Percentiles rank a stretch among this genome's conserved stretches.
Conservation (phyloP, 2,329 filamentous ascomycete species). For the Microcera coccophila region DNA sequence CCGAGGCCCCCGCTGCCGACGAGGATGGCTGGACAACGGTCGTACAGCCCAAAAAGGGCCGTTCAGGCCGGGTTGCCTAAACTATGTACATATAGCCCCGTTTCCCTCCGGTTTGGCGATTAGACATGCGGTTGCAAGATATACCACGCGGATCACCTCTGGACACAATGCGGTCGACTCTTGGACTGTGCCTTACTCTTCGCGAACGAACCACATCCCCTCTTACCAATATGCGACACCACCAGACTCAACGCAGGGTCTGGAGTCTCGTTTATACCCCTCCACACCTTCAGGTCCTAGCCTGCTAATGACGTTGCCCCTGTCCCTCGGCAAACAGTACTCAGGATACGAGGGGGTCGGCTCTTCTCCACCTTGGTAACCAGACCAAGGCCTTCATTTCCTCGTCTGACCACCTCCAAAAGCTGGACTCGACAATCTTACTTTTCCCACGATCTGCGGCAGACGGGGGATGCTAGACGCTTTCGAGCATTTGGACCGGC, state of each 20-base stretch:
- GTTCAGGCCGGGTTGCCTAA: conserved; percentile 34
- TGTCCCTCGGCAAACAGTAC: neutral
- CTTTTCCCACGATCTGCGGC: conserved; percentile 11
- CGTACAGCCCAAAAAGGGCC: conserved; percentile 36
- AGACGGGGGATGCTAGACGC: conserved; percentile 10
- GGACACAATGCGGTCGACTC: conserved; percentile 16
- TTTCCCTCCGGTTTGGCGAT: conserved; percentile 34
- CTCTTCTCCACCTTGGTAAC: conserved; percentile 16
- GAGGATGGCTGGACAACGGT: conserved; percentile 63
- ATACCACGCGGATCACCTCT: conserved; percentile 14
- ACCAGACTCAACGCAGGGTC: neutral
- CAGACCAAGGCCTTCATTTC: conserved; percentile 16
- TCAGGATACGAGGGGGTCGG: conserved; percentile 9
- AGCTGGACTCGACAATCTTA: conserved; percentile 23
- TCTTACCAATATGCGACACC: conserved; percentile 4
- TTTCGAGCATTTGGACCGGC: conserved; percentile 29
- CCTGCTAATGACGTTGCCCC: neutral
- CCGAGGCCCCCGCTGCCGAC: conserved; percentile 40
- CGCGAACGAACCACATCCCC: conserved; percentile 20
- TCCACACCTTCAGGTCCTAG: neutral
- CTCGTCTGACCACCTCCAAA: conserved; percentile 22
- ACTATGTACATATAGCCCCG: conserved; percentile 35
- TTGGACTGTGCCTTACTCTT: conserved; percentile 16
- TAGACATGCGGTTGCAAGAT: conserved; percentile 34
- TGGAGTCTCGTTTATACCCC: neutral